A percentile compares a stretch with the other conserved stretches of the same genome.
Evolutionary conservation across 768 basidiomycete genomes (phyloP).

Genomic region (Kwoniella pini): DNA sequence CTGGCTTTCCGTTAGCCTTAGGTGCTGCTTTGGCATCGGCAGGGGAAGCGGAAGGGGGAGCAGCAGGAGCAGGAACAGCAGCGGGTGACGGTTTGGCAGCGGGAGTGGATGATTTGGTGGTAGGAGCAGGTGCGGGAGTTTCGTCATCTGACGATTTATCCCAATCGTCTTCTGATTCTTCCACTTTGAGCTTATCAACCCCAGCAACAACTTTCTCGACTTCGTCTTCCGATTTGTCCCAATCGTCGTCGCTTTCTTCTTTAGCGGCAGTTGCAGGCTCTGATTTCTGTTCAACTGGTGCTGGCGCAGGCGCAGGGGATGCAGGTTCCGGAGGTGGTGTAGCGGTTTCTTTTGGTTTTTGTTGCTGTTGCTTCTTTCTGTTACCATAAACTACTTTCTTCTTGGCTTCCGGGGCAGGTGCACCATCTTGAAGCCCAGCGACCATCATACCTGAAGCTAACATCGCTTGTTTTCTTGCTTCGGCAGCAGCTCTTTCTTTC

Average conservation of each 20-base stretch:
- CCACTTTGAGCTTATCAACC: conserved; percentile 48
- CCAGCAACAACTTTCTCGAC: conserved; percentile 52
- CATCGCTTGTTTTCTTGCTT: conserved; percentile 85
- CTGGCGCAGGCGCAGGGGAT: conserved; percentile 36
- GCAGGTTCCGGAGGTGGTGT: conserved; percentile 37
- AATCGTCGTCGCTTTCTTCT: conserved; percentile 57
- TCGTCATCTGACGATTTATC: conserved; percentile 53
- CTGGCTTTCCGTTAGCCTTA: conserved; percentile 40
- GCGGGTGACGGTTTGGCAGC: conserved; percentile 29
- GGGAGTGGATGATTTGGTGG: background rate
- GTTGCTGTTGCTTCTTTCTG: conserved; percentile 65
- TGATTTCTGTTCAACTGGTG: conserved; percentile 49
- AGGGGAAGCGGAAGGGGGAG: conserved; percentile 18
- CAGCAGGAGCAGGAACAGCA: conserved; percentile 28
- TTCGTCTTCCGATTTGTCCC: conserved; percentile 55
- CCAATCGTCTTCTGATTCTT: conserved; percentile 55
- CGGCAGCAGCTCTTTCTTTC: conserved; percentile 82
- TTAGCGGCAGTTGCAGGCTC: conserved; percentile 35
- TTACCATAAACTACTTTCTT: conserved; percentile 72
- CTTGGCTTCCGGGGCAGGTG: conserved; percentile 30
- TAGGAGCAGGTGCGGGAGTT: conserved; percentile 24
- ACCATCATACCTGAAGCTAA: conserved; percentile 84
- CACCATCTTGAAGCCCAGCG: conserved; percentile 72
- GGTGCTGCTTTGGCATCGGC: conserved; percentile 35
- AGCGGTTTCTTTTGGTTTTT: conserved; percentile 42